Base-by-base conservation (phyloP, 148 eudicot genomes). In the Cornus controversa region DNA sequence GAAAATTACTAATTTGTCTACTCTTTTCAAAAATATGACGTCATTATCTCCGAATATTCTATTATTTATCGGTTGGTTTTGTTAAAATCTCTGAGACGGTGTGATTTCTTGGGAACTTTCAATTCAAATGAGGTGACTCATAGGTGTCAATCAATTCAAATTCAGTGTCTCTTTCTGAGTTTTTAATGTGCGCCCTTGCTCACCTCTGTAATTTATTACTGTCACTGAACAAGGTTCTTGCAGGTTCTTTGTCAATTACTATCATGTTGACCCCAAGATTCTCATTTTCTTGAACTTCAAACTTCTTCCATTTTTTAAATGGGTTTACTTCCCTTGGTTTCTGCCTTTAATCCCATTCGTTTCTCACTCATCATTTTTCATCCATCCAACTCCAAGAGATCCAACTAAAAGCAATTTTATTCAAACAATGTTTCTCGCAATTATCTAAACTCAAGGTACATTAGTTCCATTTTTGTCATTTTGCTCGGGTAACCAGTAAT, bases 281-380 rank as follows among this genome's bases (percentile, higher is more conserved):
- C 77, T 65, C 78, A 64, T 42, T 40, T 74, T 74, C 57, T 64
- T 74, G 50, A 73, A 11, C 34, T 24, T 24, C 78, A 65, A 57
- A 24, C 4, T 65, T 10, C 25, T 26, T 42, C 50, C 70, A 40
- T 40, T 40, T 15, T 65, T 65, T 16, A 23, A 42, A 11, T 75
- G 70, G 70, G 54, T 16, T n/a, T n/a, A n/a, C n/a, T n/a, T 67
- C 57, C n/a, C 24, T 62, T 62, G 34, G 53, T 62, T 60, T 60
- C 67, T 73, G 11, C 62, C 53, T 0, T 1, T 5, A 53, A 74
- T 13, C 6, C 24, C 15, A 62, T 63, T 18, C 23, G 7, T 74
- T 29, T 20, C 34, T 13, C 73, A 2, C 73, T 34, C 58, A 45
- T 24, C 31, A 11, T 45, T 62, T 50, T 13, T 47, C 73, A 26